Conservation (phyloP, 495 filamentous ascomycete genomes). For the Rostrohypoxylon terebratum region DNA sequence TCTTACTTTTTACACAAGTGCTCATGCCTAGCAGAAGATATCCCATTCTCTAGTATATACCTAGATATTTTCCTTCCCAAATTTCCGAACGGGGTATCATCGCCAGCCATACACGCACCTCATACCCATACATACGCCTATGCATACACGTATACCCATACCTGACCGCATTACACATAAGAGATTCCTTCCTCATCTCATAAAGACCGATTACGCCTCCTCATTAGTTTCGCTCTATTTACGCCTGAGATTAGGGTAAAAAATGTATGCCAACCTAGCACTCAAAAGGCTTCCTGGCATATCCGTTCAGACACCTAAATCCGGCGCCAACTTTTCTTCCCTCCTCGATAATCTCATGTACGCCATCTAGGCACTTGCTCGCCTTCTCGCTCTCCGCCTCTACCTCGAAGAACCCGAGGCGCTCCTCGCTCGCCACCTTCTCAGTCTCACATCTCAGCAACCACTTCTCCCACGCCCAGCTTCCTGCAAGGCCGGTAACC, state of each 20-base stretch:
- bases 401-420: conserved; percentile 62
- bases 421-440: conserved; percentile 74
- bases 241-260: neutral
- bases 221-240: neutral
- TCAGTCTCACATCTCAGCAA: conserved; percentile 86
- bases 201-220: neutral
- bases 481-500: conserved; percentile 83
- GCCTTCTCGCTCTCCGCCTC: conserved; percentile 57
- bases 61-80: neutral
- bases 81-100: conserved; percentile 41
- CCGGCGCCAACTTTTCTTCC: conserved; percentile 79
- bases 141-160: conserved; percentile 8
- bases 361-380: conserved; percentile 73
- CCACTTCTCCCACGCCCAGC: conserved; percentile 98
- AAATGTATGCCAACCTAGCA: neutral
- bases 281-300: conserved; percentile 80
- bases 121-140: conserved; percentile 29
- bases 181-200: neutral
- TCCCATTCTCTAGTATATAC: conserved; percentile 6
- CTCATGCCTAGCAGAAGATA: neutral
- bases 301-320: conserved; percentile 89
- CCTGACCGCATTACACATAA: conserved; percentile 30
- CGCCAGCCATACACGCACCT: conserved; percentile 34
- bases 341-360: conserved; percentile 86
- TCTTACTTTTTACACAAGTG: neutral